A percentile compares a stretch with the other conserved stretches of the same genome.
Evolutionary conservation across 2,329 filamentous ascomycete genomes (phyloP).

Genomic region (Plectosphaerella sp.): DNA sequence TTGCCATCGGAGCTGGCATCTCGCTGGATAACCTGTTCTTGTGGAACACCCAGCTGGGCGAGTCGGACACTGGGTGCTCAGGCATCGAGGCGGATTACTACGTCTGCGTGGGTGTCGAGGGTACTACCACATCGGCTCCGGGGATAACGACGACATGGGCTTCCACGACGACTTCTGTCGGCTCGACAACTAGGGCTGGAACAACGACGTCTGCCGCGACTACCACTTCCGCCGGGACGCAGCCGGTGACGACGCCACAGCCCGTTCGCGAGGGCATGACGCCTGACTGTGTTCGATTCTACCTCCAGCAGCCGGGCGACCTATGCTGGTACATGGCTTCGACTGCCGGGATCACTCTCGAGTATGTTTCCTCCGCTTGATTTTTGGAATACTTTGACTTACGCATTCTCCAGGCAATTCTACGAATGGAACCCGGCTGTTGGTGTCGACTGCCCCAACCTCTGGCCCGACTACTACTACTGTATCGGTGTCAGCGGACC

Average conservation of each 20-base stretch:
- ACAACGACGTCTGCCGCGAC: too few relatives aligned
- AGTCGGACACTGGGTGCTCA: background rate
- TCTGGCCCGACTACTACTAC: constrained; percentile 1
- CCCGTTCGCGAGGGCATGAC: background rate
- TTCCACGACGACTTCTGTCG: background rate
- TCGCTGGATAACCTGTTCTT: background rate
- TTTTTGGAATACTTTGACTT: too few relatives aligned
- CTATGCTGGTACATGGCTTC: constrained; percentile 5
- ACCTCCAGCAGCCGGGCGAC: constrained; percentile 1
- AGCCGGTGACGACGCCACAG: too few relatives aligned
- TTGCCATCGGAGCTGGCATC: background rate
- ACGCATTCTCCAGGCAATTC: constrained; percentile 8
- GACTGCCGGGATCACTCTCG: background rate
- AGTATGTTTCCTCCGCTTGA: background rate
- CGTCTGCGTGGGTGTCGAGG: background rate
- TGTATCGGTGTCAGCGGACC: constrained; percentile 2
- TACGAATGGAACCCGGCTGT: constrained; percentile 1
- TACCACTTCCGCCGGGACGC: too few relatives aligned
- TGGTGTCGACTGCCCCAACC: background rate
- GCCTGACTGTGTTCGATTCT: background rate
- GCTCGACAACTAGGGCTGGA: too few relatives aligned
- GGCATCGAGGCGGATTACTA: constrained; percentile 1
- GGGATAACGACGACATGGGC: background rate
- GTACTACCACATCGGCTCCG: background rate
- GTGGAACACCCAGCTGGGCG: background rate